These are phyloP conservation scores for Escovopsis sp. DNA, from an alignment of 2,329 filamentous ascomycete genomes.

Conservation along the genomic window DNA sequence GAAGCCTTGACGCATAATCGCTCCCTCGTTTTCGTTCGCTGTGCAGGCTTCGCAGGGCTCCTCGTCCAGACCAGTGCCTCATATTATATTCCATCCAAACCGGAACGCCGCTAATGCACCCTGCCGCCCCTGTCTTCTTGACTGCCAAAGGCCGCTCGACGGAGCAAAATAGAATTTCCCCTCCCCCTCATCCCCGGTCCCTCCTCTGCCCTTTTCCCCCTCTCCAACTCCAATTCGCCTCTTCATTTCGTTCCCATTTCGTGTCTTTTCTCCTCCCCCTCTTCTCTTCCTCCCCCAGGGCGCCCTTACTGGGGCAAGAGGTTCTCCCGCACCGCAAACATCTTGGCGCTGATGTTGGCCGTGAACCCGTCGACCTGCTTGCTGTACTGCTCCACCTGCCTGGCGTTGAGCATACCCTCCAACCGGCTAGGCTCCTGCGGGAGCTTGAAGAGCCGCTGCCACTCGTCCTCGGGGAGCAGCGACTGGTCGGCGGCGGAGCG, in stretches of 20 bases:
- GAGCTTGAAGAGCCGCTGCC: constrained; percentile 95
- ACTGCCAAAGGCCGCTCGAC: constrained; percentile 2
- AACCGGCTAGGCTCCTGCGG: constrained; percentile 85
- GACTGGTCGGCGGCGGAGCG: constrained; percentile 76
- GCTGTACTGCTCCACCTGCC: constrained; percentile 96
- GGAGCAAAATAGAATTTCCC: background rate
- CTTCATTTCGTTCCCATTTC: too few relatives aligned
- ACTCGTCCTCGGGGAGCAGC: constrained; percentile 88
- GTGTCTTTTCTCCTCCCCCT: too few relatives aligned
- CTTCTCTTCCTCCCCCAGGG: too few relatives aligned
- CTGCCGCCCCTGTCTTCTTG: constrained; percentile 14
- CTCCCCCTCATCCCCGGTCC: background rate
- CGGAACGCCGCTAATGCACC: constrained; percentile 29
- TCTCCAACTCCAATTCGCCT: too few relatives aligned
- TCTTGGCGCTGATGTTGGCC: constrained; percentile 81
- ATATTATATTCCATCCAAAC: constrained; percentile 23
- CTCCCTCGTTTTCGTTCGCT: constrained; percentile 8
- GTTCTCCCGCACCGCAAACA: constrained; percentile 83
- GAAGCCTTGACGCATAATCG: too few relatives aligned
- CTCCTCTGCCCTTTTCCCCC: too few relatives aligned
- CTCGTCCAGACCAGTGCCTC: constrained; percentile 20
- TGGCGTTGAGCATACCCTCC: constrained; percentile 85
- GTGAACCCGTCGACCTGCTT: constrained; percentile 95
- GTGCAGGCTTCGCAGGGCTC: constrained; percentile 2
- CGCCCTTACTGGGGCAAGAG: constrained; percentile 38